Conservation (phyloP, 169 alveolate species). For the Plasmodium knowlesi region DNA sequence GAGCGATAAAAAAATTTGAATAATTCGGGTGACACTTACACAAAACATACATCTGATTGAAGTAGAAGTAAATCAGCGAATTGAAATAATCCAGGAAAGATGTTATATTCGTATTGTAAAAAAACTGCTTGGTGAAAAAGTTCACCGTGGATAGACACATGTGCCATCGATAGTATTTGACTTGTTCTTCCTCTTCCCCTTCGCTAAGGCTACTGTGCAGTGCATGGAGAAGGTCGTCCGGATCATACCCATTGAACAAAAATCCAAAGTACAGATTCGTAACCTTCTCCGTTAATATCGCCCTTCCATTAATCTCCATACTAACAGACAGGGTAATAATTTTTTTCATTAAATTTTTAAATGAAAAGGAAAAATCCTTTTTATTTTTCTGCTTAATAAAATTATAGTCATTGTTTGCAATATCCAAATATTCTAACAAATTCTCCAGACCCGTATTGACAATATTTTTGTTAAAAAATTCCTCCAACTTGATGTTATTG, state of each 20-base stretch:
- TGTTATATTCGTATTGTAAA: conserved; percentile 36
- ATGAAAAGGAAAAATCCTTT: neutral
- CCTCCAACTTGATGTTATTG: conserved; percentile 26
- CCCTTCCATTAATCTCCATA: conserved; percentile 26
- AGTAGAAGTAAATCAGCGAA: conserved; percentile 35
- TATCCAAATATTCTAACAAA: conserved; percentile 11
- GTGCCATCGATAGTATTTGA: conserved; percentile 10
- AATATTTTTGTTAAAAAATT: neutral
- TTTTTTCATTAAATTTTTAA: conserved; percentile 29
- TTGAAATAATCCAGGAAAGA: conserved; percentile 60
- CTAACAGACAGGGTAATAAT: conserved; percentile 11
- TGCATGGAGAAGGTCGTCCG: neutral
- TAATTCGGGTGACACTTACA: neutral
- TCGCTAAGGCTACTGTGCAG: neutral
- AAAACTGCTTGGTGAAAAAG: conserved; percentile 62
- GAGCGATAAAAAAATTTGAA: conserved; percentile 18
- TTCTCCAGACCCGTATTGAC: neutral
- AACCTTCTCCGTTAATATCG: neutral
- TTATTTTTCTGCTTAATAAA: neutral
- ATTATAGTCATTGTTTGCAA: conserved; percentile 1
- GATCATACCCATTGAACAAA: conserved; percentile 1
- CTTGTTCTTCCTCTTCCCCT: neutral
- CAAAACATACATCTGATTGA: conserved; percentile 28
- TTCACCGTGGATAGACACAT: conserved; percentile 1
- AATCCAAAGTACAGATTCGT: conserved; percentile 4